Conservation (phyloP, 768 basidiomycete species). For the Lactarius hatsudake region DNA sequence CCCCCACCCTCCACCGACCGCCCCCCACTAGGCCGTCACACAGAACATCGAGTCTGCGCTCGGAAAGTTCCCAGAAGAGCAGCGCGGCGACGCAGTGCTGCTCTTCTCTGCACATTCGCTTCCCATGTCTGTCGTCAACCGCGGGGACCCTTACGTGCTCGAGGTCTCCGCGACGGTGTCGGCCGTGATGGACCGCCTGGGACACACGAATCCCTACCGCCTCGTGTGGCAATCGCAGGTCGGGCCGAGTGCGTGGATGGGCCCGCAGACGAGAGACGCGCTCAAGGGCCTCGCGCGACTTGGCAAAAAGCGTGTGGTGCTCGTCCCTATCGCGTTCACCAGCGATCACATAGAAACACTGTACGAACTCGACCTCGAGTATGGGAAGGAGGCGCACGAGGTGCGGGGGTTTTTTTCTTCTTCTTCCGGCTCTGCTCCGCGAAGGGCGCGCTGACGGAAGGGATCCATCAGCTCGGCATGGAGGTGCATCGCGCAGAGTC, state of each 20-base stretch:
- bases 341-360: conserved; percentile 99
- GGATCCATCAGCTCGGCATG: conserved; percentile 69
- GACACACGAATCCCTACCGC: conserved; percentile 81
- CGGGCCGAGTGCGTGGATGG: conserved; percentile 97
- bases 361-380: conserved; percentile 94
- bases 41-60: conserved; percentile 85
- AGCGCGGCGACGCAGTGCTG: conserved; percentile 72
- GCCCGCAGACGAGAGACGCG: conserved; percentile 90
- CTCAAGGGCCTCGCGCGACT: conserved; percentile 81
- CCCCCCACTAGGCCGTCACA: conserved; percentile 68
- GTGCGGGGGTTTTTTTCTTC: conserved; percentile 46
- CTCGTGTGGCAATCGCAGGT: conserved; percentile 98
- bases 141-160: conserved; percentile 94
- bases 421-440: neutral
- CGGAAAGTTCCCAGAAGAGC: conserved; percentile 67
- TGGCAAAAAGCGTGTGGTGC: conserved; percentile 70
- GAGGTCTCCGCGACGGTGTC: conserved; percentile 94
- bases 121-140: conserved; percentile 97
- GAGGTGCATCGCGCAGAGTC: conserved; percentile 87
- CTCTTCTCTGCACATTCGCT: conserved; percentile 97
- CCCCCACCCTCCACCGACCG: neutral
- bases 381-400: conserved; percentile 85
- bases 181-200: conserved; percentile 87
- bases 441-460: conserved; percentile 4
- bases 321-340: conserved; percentile 97